Base-by-base conservation (phyloP, 495 filamentous ascomycete genomes). In the Neohortaea acidophila region DNA sequence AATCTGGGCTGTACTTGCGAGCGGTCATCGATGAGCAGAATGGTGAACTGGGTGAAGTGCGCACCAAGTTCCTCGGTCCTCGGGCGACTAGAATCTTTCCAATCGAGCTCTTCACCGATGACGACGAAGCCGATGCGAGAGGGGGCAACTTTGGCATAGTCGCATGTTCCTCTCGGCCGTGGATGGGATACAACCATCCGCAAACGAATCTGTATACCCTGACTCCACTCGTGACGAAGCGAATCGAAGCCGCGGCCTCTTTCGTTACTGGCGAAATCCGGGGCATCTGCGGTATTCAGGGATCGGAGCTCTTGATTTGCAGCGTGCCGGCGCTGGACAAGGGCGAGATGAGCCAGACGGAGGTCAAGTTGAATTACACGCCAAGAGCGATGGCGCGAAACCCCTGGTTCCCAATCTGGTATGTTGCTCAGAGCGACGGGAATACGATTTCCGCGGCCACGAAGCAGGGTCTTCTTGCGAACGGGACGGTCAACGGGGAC, bases 201-300 rank as follows among this genome's bases (percentile, higher is more conserved):
- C 69, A 81, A 36, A 86, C 79, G 5, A 82, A 79, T 50, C 70
- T 69, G 24, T 93, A 94, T 48, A 84, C 84, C 69, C 75, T 94
- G 45, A 94, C 86, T 0, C 89, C 91, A 0, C 59, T 99, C 25
- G 79, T 80, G 51, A 94, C 93, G 49, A 70, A 71, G 20, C 77
- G 74, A n/a, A 67, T 99, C 5, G 84, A 92, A 52, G 93, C 82
- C 66, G 87, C 81, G 15, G 92, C 85, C 77, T 93, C 81, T 48
- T 94, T 99, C 49, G 89, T 79, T 50, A 93, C 84, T 50, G 84
- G 93, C 59, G 79, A 89, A 51, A 15, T 49, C 2, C 15, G 93
- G 59, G 87, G 89, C 17, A 86, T 99, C 79, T 86, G 96, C 24
- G 86, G 85, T 37, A 87, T 99, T 37, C 81, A 93, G 58, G 84